Evolutionary conservation across 1,284 basidiomycete genomes (phyloP).

Genomic region (Sanghuangporus baumii): DNA sequence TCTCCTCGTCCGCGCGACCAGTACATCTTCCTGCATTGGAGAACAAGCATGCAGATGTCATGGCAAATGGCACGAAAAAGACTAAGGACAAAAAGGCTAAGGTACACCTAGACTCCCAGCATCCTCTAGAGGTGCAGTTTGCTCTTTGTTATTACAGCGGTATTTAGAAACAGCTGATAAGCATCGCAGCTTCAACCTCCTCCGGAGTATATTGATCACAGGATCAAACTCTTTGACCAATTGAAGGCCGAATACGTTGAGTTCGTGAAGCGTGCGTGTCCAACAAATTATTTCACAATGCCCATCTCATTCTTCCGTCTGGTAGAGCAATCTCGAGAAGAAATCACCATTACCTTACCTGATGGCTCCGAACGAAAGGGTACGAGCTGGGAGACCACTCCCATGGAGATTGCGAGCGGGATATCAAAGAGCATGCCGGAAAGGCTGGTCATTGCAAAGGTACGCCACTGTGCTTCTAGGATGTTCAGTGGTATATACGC

Average conservation of each 20-base stretch:
- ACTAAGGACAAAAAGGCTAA: constrained; percentile 48
- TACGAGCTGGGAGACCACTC: constrained; percentile 94
- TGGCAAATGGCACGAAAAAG: constrained; percentile 34
- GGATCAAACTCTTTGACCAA: constrained; percentile 88
- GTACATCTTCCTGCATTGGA: constrained; percentile 30
- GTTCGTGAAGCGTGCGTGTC: constrained; percentile 60
- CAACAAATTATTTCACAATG: constrained; percentile 17
- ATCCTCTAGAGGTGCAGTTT: constrained; percentile 46
- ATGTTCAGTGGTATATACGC: not conserved
- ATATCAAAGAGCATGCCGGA: constrained; percentile 89
- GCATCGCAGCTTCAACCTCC: constrained; percentile 67
- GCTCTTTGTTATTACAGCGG: not conserved
- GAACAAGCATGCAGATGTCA: constrained; percentile 23
- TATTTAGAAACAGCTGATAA: not conserved
- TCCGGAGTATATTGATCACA: constrained; percentile 85
- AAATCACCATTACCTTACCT: constrained; percentile 82
- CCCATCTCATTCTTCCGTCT: not conserved
- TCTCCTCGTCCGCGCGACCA: constrained; percentile 34
- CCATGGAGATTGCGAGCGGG: constrained; percentile 86
- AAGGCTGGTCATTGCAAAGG: constrained; percentile 91
- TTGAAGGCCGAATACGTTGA: constrained; percentile 85
- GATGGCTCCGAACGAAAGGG: constrained; percentile 84
- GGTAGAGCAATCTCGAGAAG: constrained; percentile 77
- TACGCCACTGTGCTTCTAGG: constrained; percentile 22
- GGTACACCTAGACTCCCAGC: constrained; percentile 43